Conservation (phyloP, 371 early-diverging fungal species). For the Funneliformis caledonium region DNA sequence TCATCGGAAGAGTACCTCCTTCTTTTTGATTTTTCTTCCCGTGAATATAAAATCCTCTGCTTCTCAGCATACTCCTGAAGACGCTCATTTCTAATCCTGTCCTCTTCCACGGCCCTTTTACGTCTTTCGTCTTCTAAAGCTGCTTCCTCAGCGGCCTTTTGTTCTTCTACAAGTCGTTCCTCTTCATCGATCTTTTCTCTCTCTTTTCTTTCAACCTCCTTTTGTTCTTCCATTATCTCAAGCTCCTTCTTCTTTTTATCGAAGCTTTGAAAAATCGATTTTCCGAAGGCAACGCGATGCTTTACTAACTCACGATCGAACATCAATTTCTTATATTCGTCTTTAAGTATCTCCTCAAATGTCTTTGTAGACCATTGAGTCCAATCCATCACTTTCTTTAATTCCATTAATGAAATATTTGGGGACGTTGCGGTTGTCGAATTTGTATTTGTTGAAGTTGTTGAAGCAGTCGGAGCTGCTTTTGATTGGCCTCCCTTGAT, state of each 20-base stretch:
- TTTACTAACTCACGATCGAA: conserved; percentile 2
- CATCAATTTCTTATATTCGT: not conserved
- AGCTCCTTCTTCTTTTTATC: not conserved
- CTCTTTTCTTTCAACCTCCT: not conserved
- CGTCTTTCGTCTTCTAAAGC: not conserved
- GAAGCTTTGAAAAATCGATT: not conserved
- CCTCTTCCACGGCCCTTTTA: not conserved
- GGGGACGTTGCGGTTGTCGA: not conserved
- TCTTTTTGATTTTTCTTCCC: not conserved
- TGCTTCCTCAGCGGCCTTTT: not conserved
- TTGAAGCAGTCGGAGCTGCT: not conserved
- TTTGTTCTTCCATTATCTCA: not conserved
- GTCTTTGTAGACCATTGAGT: not conserved
- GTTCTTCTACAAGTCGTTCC: not conserved
- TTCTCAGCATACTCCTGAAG: not conserved
- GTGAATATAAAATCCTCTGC: not conserved
- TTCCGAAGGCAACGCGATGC: not conserved
- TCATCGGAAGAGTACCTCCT: not conserved
- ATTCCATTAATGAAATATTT: not conserved
- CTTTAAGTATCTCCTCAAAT: conserved; percentile 9
- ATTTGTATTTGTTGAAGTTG: not conserved
- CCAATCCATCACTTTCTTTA: not conserved
- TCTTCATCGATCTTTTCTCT: not conserved
- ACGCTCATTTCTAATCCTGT: not conserved
- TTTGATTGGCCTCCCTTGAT: conserved; percentile 53